phyloP scores from a whole-genome alignment of 768 basidiomycete genomes.

The Lactarius sanguifluus region DNA sequence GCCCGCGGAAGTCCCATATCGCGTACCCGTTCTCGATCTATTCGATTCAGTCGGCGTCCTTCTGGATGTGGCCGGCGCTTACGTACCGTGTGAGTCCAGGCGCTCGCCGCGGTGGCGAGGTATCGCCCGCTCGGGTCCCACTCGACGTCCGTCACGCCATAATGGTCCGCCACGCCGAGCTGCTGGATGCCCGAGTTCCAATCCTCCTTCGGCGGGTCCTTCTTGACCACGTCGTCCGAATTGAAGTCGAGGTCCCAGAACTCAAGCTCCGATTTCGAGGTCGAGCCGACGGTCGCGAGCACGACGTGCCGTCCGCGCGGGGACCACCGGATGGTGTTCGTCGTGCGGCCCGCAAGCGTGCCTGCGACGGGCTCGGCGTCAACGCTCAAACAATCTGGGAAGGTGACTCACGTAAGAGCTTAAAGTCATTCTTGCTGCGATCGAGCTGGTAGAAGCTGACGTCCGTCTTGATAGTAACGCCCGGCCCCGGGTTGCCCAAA shows the following conservation, averaged over 20 bases:
- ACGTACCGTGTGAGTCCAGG: conserved; percentile 90
- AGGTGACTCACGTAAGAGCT: conserved; percentile 65
- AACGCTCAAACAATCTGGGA: conserved; percentile 7
- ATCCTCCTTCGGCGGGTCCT: conserved; percentile 56
- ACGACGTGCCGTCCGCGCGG: conserved; percentile 95
- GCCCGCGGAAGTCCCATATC: conserved; percentile 98
- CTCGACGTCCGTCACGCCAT: conserved; percentile 95
- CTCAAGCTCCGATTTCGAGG: conserved; percentile 94
- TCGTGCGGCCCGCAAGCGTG: conserved; percentile 75
- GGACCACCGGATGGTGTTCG: conserved; percentile 95
- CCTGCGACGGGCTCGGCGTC: conserved; percentile 43
- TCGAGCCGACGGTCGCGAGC: conserved; percentile 92
- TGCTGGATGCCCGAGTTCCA: conserved; percentile 87
- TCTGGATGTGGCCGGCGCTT: too few species aligned
- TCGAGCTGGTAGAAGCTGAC: conserved; percentile 96
- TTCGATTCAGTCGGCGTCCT: too few species aligned
- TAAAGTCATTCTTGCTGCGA: conserved; percentile 91
- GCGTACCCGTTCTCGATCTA: conserved; percentile 89
- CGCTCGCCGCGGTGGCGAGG: conserved; percentile 88
- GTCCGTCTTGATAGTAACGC: conserved; percentile 94
- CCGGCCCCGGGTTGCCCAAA: conserved; percentile 84
- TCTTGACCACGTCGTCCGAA: conserved; percentile 51
- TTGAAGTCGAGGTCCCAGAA: conserved; percentile 99
- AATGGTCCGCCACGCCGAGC: conserved; percentile 87
- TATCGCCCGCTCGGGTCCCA: conserved; percentile 98